phyloP scores from a whole-genome alignment of 2,329 filamentous ascomycete genomes.

The Aspergillus neotritici region DNA sequence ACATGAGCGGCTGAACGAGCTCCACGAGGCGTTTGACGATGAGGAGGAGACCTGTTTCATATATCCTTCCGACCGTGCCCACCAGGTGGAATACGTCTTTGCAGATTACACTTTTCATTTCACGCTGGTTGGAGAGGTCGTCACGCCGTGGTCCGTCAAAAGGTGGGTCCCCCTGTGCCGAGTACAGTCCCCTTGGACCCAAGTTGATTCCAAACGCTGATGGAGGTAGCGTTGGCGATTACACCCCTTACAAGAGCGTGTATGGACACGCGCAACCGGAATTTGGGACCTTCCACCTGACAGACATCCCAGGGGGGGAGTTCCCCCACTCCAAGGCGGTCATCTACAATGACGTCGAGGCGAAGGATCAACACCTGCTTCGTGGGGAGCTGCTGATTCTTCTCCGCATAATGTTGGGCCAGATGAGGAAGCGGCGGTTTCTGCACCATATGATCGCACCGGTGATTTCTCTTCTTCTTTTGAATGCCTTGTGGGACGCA shows the following conservation, averaged over 20 bases:
- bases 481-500: too few species aligned
- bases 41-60: too few species aligned
- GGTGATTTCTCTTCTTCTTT: neutral
- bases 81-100: too few species aligned
- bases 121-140: too few species aligned
- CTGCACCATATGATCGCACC: constrained; percentile 1
- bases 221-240: neutral
- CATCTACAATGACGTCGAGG: constrained; percentile 1
- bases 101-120: too few species aligned
- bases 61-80: too few species aligned
- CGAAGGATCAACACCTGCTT: neutral
- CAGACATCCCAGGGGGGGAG: neutral
- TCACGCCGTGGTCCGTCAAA: too few species aligned
- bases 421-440: neutral
- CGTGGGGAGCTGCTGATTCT: neutral
- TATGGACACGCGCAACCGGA: neutral
- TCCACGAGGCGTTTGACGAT: too few species aligned
- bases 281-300: neutral
- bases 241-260: neutral
- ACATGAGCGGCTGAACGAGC: too few species aligned
- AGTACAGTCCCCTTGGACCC: too few species aligned
- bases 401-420: neutral
- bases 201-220: neutral
- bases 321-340: constrained; percentile 1
- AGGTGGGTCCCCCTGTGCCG: too few species aligned